Evolutionary conservation across 2,329 filamentous ascomycete species (phyloP).

Genomic region (Xylariomycetidae sp.): DNA sequence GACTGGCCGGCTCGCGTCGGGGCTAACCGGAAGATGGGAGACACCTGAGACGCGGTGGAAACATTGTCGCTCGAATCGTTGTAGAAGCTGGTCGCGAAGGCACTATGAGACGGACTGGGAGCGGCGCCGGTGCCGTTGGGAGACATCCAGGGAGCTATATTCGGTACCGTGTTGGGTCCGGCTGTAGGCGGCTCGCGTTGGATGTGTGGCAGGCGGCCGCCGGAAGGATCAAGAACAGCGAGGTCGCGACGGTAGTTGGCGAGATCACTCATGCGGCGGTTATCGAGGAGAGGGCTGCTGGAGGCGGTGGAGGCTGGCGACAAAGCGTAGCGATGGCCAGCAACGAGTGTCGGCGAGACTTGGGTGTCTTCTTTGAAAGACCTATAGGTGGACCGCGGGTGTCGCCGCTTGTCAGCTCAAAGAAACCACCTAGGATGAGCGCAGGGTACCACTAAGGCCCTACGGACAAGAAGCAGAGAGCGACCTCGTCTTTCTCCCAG

Average conservation of each 20-base stretch:
- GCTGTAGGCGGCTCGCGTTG: conserved; percentile 55
- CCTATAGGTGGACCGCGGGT: too few species aligned
- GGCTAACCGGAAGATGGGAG: conserved; percentile 63
- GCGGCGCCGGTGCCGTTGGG: conserved; percentile 31
- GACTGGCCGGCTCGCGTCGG: conserved; percentile 14
- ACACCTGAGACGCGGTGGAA: conserved; percentile 59
- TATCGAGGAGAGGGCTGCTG: conserved; percentile 49
- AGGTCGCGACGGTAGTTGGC: conserved; percentile 69
- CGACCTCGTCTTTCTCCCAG: too few species aligned
- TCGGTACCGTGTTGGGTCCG: conserved; percentile 47
- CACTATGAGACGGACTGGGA: conserved; percentile 30
- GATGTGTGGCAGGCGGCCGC: conserved; percentile 53
- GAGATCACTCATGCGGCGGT: conserved; percentile 57
- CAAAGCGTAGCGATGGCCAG: conserved; percentile 38
- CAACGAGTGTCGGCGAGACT: conserved; percentile 45
- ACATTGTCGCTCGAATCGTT: conserved; percentile 72
- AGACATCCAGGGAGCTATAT: conserved; percentile 57
- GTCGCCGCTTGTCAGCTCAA: conserved; percentile 27
- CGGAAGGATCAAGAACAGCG: conserved; percentile 60
- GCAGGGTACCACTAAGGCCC: too few species aligned
- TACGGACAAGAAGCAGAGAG: too few species aligned
- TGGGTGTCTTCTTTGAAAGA: conserved; percentile 38
- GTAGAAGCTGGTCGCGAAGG: conserved; percentile 58
- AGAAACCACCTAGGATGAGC: too few species aligned
- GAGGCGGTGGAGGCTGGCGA: conserved; percentile 38